phyloP scores from a whole-genome alignment of 139 green algal species.

The Asterochloris sp. region DNA sequence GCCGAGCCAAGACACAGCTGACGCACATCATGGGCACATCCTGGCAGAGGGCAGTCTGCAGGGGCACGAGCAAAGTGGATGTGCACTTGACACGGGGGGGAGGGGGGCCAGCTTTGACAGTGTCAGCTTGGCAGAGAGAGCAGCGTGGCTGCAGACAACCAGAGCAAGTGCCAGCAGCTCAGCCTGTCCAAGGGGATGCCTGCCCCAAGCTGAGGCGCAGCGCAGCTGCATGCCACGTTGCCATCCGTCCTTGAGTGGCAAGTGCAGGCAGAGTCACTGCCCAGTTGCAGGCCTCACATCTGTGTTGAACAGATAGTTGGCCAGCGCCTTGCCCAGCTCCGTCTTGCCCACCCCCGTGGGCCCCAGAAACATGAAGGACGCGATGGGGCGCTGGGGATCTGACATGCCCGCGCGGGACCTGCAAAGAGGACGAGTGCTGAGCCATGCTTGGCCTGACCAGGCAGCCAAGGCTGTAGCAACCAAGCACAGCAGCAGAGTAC shows the following conservation, averaged over 20 bases:
- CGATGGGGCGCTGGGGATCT: slow-evolving; percentile 93
- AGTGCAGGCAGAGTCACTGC: neutral
- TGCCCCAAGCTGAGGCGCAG: neutral
- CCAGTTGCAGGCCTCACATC: slow-evolving; percentile 32
- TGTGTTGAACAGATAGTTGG: slow-evolving; percentile 87
- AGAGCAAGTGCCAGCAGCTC: neutral
- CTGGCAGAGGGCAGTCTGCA: too few species aligned
- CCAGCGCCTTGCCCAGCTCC: slow-evolving; percentile 94
- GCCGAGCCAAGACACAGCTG: too few species aligned
- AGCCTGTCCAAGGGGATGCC: neutral
- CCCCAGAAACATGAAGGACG: slow-evolving; percentile 96
- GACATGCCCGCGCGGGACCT: slow-evolving; percentile 80
- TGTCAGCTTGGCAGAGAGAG: too few species aligned
- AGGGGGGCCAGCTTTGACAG: too few species aligned
- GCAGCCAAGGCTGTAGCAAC: neutral
- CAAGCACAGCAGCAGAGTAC: neutral
- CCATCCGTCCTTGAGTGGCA: neutral
- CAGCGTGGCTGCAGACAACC: neutral
- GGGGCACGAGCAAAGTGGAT: too few species aligned
- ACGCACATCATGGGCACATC: too few species aligned
- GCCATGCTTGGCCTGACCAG: too few species aligned
- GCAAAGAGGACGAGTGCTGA: neutral
- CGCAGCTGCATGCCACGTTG: neutral
- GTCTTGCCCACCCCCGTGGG: slow-evolving; percentile 99
- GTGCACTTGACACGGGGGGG: too few species aligned